phyloP scores from a whole-genome alignment of 495 filamentous ascomycete genomes.

The Oleoguttula mirabilis region DNA sequence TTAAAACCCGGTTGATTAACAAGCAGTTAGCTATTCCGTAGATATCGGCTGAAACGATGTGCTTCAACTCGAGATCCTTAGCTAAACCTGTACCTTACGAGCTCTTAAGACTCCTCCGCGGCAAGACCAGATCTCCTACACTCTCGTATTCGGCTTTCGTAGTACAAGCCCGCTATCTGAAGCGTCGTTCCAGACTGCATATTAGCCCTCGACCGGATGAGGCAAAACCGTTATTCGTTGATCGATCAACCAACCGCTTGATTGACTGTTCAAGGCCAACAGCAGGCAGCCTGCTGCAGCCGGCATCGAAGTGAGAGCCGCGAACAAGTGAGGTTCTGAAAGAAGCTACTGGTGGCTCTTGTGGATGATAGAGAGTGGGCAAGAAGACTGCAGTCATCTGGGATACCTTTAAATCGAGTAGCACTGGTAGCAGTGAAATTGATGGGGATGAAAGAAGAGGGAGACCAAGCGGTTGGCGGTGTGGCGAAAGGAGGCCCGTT shows the following conservation, averaged over 20 bases:
- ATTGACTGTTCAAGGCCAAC: constrained; percentile 99
- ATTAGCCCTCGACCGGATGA: too few species aligned
- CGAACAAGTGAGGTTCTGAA: constrained; percentile 77
- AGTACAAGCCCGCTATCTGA: constrained; percentile 85
- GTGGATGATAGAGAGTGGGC: too few species aligned
- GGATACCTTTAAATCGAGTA: constrained; percentile 89
- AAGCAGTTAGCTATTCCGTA: constrained; percentile 79
- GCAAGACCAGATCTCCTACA: constrained; percentile 51
- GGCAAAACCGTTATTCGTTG: too few species aligned
- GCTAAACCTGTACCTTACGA: constrained; percentile 82
- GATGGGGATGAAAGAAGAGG: constrained; percentile 80
- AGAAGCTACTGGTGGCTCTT: too few species aligned
- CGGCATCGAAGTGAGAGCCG: constrained; percentile 98
- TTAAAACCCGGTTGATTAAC: constrained; percentile 88
- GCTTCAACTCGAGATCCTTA: constrained; percentile 91
- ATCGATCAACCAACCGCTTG: constrained; percentile 83
- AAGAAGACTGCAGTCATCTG: too few species aligned
- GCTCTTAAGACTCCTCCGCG: constrained; percentile 79
- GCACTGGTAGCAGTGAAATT: constrained; percentile 87
- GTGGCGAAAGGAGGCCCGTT: too few species aligned
- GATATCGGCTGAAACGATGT: constrained; percentile 70
- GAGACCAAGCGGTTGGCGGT: constrained; percentile 53
- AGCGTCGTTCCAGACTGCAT: constrained; percentile 86
- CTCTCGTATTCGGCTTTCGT: too few species aligned
- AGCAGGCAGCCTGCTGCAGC: constrained; percentile 76